Evolutionary conservation across 352 stramenopile species (phyloP).

Genomic region (Thraustochytrium sp.): DNA sequence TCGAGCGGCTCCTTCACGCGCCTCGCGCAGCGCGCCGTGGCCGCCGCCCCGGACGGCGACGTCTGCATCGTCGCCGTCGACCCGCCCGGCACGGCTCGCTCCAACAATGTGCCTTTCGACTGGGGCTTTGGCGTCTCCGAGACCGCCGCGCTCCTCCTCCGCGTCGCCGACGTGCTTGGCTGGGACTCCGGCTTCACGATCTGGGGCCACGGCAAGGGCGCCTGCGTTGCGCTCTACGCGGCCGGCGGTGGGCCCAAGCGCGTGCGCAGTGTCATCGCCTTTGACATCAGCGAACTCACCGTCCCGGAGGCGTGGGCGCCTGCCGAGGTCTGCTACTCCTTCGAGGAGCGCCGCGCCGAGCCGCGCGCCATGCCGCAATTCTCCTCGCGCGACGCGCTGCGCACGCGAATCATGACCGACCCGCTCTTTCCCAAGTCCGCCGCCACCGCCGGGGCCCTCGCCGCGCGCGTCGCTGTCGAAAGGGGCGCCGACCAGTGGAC

Average conservation of each 20-base stretch:
- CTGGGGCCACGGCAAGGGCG: slow-evolving; percentile 11
- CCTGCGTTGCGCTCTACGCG: slow-evolving; percentile 21
- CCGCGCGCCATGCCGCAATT: background rate
- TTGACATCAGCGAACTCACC: background rate
- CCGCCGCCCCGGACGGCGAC: background rate
- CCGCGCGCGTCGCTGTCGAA: background rate
- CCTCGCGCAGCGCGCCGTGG: background rate
- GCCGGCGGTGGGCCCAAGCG: background rate
- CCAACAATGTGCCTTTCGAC: background rate
- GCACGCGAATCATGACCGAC: background rate
- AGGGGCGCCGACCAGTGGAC: background rate
- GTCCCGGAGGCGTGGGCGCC: background rate
- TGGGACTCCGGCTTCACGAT: background rate
- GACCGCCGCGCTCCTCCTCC: background rate
- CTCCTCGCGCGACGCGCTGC: background rate
- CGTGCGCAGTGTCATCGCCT: background rate
- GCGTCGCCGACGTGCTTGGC: background rate
- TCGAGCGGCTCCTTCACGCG: background rate
- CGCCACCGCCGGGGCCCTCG: background rate
- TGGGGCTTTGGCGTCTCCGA: slow-evolving; percentile 14
- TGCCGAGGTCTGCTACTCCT: background rate
- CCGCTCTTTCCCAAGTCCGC: slow-evolving; percentile 20
- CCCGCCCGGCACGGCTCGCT: background rate
- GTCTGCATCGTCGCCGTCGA: slow-evolving; percentile 30
- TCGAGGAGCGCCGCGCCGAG: background rate